phyloP scores from a whole-genome alignment of 1,284 basidiomycete species.

The Boletus smithii region DNA sequence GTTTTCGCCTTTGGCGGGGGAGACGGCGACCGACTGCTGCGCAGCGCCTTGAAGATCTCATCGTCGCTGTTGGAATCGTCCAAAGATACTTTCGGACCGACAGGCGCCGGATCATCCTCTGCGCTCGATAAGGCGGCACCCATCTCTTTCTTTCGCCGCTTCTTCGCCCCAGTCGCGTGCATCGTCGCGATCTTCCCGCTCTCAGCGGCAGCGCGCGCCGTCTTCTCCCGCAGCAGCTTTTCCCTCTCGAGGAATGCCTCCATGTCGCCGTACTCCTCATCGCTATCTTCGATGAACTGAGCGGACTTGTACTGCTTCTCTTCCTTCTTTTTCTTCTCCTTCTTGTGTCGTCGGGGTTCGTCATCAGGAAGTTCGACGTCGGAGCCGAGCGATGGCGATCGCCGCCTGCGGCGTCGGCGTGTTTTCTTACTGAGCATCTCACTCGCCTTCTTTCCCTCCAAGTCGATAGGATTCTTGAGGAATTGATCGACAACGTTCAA shows the following conservation, averaged over 20 bases:
- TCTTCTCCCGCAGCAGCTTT: slow-evolving; percentile 50
- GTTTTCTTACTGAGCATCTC: slow-evolving; percentile 65
- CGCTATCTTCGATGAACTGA: slow-evolving; percentile 87
- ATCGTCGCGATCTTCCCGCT: slow-evolving; percentile 50
- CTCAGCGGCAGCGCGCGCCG: slow-evolving; percentile 46
- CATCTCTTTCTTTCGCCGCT: slow-evolving; percentile 45
- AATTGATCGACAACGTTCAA: slow-evolving; percentile 74
- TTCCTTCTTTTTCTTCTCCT: slow-evolving; percentile 64
- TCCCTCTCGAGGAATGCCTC: slow-evolving; percentile 80
- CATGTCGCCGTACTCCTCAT: slow-evolving; percentile 73
- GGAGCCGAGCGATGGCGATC: slow-evolving; percentile 45
- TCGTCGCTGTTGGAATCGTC: slow-evolving; percentile 26
- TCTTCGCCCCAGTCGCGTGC: slow-evolving; percentile 67
- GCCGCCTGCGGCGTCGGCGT: slow-evolving; percentile 47
- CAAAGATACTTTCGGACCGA: not conserved
- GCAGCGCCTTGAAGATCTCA: slow-evolving; percentile 21
- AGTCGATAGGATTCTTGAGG: slow-evolving; percentile 69
- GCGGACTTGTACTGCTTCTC: slow-evolving; percentile 80
- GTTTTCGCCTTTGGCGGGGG: slow-evolving; percentile 11
- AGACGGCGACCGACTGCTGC: slow-evolving; percentile 28
- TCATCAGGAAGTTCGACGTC: slow-evolving; percentile 43
- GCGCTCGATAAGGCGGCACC: slow-evolving; percentile 8
- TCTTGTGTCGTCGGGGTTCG: slow-evolving; percentile 44
- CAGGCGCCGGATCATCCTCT: slow-evolving; percentile 6
- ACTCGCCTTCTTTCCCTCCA: slow-evolving; percentile 68